Base-by-base conservation (phyloP, 1,139 yeast genomes). In the Geotrichum citri-aurantii region DNA sequence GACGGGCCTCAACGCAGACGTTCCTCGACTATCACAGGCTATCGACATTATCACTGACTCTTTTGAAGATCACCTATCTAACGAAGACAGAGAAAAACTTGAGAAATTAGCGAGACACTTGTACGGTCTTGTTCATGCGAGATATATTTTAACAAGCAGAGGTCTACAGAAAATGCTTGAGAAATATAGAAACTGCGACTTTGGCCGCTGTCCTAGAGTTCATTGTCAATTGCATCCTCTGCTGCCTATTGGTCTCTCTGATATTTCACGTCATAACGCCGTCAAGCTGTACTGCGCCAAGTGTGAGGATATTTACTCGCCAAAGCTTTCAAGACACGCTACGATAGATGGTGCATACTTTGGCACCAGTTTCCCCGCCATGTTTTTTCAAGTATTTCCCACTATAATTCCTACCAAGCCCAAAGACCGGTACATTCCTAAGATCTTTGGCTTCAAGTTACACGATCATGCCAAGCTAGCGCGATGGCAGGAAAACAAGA, bases 341-440 rank as follows among this genome's bases (percentile, higher is more conserved):
- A 80, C 84, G 46, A 86, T 93, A 56, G 99, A 93, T 71, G 98
- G 98, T 27, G 98, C 98, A 0, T 93, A 88, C 73, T 95, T 93
- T 69, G 99, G 99, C 7, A 88, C 98, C 2, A 86, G 95, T 29
- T 93, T 93, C 76, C 97, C 99, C 1, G 97, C 96, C 8, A 90
- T 95, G 96, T 86, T 93, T 67, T 81, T 93, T 73, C 97, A 91
- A 70, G 89, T 90, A 37, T 92, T 86, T 72, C 96, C 97, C 1
- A 91, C 88, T 62, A 80, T 86, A 61, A 83, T 89, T 23, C 59
- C 59, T 27, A 75, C 81, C 48, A 96, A 89, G 70, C 81, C 85
- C 52, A 82, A 81, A 52, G 93, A 88, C 61, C 83, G 92, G 56
- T 92, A 87, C 69, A 85, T 89, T 12, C 97, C 98, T 37, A 86